Evolutionary conservation across 1,284 basidiomycete species (phyloP), one percentile per base, ranked within the genome.

Genomic region (Pholiota adiposa): DNA sequence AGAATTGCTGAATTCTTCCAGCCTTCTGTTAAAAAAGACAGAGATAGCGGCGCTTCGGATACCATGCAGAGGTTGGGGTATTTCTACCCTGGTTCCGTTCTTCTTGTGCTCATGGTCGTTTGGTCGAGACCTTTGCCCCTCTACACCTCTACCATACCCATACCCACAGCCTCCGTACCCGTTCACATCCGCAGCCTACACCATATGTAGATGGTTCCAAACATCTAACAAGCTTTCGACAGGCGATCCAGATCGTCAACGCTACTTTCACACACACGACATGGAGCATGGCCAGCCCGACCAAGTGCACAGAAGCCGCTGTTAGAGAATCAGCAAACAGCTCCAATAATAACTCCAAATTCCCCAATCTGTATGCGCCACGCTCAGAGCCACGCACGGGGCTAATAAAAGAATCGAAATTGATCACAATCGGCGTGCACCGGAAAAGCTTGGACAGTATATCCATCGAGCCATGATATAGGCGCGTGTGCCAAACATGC

Each of bases 351-450:
- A 46, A 46, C 44, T 1, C 44, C 44, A 46, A 11, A 27, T 21
- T n/a, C 44, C 44, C 44, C 44, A 25, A 46, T 46, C 44, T n/a
- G 23, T 46, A 46, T 46, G 25, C n/a, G n/a, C n/a, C n/a, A n/a
- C n/a, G n/a, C n/a, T n/a, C n/a, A n/a, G n/a, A 21, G 29, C 29
- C 6, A 27, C 16, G 23, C 44, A 23, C 44, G 44, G 44, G 14
- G 14, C 6, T 23, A 25, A 46, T 46, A 46, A 14, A 46, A 25
- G n/a, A 46, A 16, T 46, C 16, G 44, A 12, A 27, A 25, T 19
- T 23, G 27, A 41, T 43, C 19, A 43, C 4, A 25, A 23, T 44
- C 41, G 14, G 4, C 3, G 12, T 11, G n/a, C n/a, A n/a, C n/a
- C n/a, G n/a, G n/a, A n/a, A n/a, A n/a, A n/a, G n/a, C 41, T 7